Conservation (phyloP, 768 basidiomycete species). For the Russula ochroleuca region DNA sequence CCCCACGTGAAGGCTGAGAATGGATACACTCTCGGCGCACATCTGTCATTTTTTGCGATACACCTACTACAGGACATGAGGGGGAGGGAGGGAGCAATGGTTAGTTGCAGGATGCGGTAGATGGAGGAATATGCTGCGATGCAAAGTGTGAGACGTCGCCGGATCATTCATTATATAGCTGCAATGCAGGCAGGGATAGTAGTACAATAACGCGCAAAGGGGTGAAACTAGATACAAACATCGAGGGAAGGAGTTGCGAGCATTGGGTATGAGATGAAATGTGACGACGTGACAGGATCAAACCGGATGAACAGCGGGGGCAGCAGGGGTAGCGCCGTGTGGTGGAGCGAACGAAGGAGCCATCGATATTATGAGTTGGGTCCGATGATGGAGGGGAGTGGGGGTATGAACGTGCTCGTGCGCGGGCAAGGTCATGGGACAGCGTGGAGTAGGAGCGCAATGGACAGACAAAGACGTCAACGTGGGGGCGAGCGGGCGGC, state of each 20-base stretch:
- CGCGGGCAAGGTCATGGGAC: neutral
- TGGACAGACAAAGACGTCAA: neutral
- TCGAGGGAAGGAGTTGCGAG: conserved; percentile 6
- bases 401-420: conserved; percentile 18
- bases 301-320: conserved; percentile 12
- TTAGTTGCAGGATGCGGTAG: neutral
- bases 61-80: conserved; percentile 5
- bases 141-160: conserved; percentile 19
- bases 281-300: conserved; percentile 20
- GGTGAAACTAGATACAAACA: conserved; percentile 18
- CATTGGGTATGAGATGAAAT: conserved; percentile 20
- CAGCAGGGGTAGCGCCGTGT: conserved; percentile 9
- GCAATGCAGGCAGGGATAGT: conserved; percentile 22
- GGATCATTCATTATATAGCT: conserved; percentile 23
- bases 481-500: conserved; percentile 34
- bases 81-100: neutral
- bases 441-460: neutral
- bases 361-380: conserved; percentile 10
- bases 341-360: neutral
- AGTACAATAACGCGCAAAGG: conserved; percentile 22
- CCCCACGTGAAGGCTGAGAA: neutral
- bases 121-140: conserved; percentile 13
- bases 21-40: conserved; percentile 13
- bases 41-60: conserved; percentile 18
- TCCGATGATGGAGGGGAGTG: conserved; percentile 13